Evolutionary conservation across 164 flowering plant genomes (phyloP), one percentile per base, ranked within the genome.

Genomic region (Litsea cubeba): DNA sequence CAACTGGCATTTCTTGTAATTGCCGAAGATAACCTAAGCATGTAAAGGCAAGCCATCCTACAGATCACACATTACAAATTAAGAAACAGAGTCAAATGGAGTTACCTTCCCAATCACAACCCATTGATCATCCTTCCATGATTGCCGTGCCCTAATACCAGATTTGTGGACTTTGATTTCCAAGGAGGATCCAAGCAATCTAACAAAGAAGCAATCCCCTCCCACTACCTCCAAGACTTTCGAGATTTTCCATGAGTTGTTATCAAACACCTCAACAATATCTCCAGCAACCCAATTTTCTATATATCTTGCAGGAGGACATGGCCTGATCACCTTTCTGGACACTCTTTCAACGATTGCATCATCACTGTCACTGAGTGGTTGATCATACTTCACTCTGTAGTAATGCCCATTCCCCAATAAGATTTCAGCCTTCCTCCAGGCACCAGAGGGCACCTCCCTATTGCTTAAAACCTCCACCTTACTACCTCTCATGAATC

Each of bases 201-300:
- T 78, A 46, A 88, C 88, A 77, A 75, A 64, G 77, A 71, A 83
- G 71, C 60, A 76, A 5, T 78, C 65, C 50, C 71, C 75, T 17
- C 78, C 77, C 77, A 83, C 69, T 46, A 83, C 83, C 81, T 84
- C 74, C 35, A 77, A 75, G 71, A 94, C 77, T 65, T 78, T 78
- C 8, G 91, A 93, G 81, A 85, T 79, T 78, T 88, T 91, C 98
- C 98, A 94, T 22, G 88, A 86, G 72, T 74, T 75, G 15, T 84
- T 76, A 64, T 88, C 81, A 76, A 88, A 85, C 28, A 94, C 90
- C 85, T 94, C 98, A 5, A 85, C 88, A 73, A 88, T 67, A 70
- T 91, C 92, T 71, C 97, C 94, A 71, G 82, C 75, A 60, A 75
- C 76, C 91, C 90, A 91, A 81, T 80, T 76, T 35, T 76, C 82